These are phyloP conservation scores for Penicillium argentinense DNA, from an alignment of 495 filamentous ascomycete species.

Conservation along the genomic window DNA sequence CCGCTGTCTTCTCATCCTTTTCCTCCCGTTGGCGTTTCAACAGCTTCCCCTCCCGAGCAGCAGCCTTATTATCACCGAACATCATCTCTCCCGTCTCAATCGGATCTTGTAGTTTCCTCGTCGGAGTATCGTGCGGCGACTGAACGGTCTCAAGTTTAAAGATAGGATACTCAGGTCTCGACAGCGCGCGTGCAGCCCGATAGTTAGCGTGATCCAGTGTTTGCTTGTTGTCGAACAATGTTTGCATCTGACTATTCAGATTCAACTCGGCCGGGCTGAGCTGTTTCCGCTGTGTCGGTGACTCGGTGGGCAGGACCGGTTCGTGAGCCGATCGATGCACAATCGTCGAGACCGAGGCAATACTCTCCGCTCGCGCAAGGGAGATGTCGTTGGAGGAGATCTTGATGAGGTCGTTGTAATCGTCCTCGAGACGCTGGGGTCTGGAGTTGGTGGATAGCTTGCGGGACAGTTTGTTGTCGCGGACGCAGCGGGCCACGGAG, in stretches of 20 bases:
- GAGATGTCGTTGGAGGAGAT: slow-evolving; percentile 14
- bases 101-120: slow-evolving; percentile 10
- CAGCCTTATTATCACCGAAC: neutral
- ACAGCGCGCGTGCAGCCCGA: slow-evolving; percentile 6
- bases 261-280: slow-evolving; percentile 11
- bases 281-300: slow-evolving; percentile 7
- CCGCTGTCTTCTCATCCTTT: neutral
- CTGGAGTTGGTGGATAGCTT: slow-evolving; percentile 15
- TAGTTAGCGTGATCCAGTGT: slow-evolving; percentile 2
- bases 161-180: slow-evolving; percentile 21
- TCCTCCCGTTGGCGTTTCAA: neutral
- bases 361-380: slow-evolving; percentile 12
- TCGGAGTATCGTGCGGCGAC: slow-evolving; percentile 10
- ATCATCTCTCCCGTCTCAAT: slow-evolving; percentile 9
- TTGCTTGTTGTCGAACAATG: slow-evolving; percentile 19
- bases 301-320: slow-evolving; percentile 13
- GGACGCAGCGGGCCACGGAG: slow-evolving; percentile 16
- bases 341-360: slow-evolving; percentile 15
- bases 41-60: neutral
- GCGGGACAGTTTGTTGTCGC: slow-evolving; percentile 17
- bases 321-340: slow-evolving; percentile 14
- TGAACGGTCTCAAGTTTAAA: slow-evolving; percentile 18
- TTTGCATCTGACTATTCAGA: slow-evolving; percentile 4
- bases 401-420: slow-evolving; percentile 27
- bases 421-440: slow-evolving; percentile 18